Evolutionary conservation across 331 rosid genomes (phyloP).

Genomic region (Malus hybrid): DNA sequence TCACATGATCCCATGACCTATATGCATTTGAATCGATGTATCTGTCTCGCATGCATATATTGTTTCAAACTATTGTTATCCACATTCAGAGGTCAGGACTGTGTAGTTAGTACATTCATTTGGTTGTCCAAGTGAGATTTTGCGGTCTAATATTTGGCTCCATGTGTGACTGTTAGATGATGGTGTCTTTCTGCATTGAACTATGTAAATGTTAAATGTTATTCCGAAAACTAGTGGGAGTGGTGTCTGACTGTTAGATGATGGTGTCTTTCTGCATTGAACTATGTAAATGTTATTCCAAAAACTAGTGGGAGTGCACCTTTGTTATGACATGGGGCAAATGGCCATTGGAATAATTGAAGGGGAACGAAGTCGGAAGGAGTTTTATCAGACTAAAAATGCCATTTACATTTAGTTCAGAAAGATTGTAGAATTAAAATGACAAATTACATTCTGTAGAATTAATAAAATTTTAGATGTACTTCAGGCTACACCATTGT

Average conservation of each 20-base stretch:
- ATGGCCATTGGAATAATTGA: background rate
- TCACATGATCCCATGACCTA: background rate
- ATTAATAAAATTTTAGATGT: conserved; percentile 12
- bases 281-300: background rate
- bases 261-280: too few relatives aligned
- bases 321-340: background rate
- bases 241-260: too few relatives aligned
- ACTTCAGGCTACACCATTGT: conserved; percentile 59
- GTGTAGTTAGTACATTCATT: background rate
- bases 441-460: background rate
- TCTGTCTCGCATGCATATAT: background rate
- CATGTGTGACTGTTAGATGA: background rate
- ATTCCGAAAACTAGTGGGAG: too few relatives aligned
- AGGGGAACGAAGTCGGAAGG: background rate
- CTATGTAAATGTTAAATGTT: too few relatives aligned
- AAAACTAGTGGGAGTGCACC: background rate
- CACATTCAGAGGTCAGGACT: background rate
- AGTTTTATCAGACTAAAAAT: background rate
- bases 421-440: background rate
- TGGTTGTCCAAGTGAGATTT: background rate
- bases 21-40: background rate
- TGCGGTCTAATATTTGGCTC: background rate
- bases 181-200: too few relatives aligned
- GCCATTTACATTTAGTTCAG: background rate
- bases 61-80: background rate